Conservation (phyloP, 2,329 filamentous ascomycete genomes). For the Rutstroemia sydowiana region DNA sequence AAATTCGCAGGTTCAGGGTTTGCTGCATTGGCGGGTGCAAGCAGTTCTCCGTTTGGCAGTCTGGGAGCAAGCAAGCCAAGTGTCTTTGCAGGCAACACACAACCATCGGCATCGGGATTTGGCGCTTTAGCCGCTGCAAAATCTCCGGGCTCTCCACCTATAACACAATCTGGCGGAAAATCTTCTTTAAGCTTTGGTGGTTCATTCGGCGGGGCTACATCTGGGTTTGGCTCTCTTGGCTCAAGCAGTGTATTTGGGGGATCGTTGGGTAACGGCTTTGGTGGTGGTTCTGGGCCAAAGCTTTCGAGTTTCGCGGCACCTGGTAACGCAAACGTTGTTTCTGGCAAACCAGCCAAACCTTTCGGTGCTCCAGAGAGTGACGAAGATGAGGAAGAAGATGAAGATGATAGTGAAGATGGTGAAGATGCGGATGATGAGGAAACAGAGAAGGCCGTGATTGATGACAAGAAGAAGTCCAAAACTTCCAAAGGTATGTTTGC, state of each 20-base stretch:
- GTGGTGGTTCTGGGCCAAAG: slow-evolving; percentile 34
- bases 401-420: slow-evolving; percentile 35
- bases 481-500: slow-evolving; percentile 59
- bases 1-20: slow-evolving; percentile 62
- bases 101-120: slow-evolving; percentile 38
- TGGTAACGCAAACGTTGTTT: slow-evolving; percentile 38
- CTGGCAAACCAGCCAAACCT: slow-evolving; percentile 54
- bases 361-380: slow-evolving; percentile 72
- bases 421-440: slow-evolving; percentile 38
- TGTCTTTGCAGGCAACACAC: slow-evolving; percentile 38
- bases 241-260: slow-evolving; percentile 36
- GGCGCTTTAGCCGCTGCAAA: slow-evolving; percentile 34
- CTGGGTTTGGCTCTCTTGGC: slow-evolving; percentile 30
- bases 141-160: slow-evolving; percentile 24
- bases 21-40: slow-evolving; percentile 54
- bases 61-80: slow-evolving; percentile 43
- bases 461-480: slow-evolving; percentile 57
- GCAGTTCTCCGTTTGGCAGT: slow-evolving; percentile 56
- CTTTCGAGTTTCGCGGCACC: slow-evolving; percentile 66
- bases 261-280: slow-evolving; percentile 36
- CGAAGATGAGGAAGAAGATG: slow-evolving; percentile 43
- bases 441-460: slow-evolving; percentile 40
- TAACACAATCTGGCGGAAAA: slow-evolving; percentile 28
- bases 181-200: slow-evolving; percentile 31
- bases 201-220: slow-evolving; percentile 18